phyloP scores from a whole-genome alignment of 768 basidiomycete genomes.

The Auricularia heimuer region DNA sequence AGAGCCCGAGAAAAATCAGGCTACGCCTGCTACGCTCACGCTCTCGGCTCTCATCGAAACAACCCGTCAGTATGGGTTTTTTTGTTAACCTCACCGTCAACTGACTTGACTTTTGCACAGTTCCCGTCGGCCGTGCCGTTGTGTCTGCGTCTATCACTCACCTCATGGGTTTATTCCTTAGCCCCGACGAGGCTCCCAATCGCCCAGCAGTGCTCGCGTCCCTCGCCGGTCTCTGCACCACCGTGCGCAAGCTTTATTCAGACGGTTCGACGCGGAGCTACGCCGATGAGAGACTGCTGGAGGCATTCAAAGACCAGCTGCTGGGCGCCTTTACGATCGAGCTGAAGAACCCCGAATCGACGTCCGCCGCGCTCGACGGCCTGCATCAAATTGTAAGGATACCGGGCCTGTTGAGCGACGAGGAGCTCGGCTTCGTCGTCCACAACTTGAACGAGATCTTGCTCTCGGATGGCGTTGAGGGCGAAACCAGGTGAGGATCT shows the following conservation, averaged over 20 bases:
- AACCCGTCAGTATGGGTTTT: conserved; percentile 46
- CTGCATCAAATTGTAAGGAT: conserved; percentile 61
- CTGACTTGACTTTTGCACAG: neutral
- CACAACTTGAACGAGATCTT: conserved; percentile 66
- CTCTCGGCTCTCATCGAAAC: conserved; percentile 69
- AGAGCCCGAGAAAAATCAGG: conserved; percentile 91
- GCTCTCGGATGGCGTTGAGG: conserved; percentile 39
- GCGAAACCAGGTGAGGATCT: conserved; percentile 43
- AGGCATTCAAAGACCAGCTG: conserved; percentile 65
- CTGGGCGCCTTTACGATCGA: conserved; percentile 55
- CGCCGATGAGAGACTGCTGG: conserved; percentile 30
- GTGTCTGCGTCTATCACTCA: conserved; percentile 59
- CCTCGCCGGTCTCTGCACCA: conserved; percentile 30
- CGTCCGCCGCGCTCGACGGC: conserved; percentile 52
- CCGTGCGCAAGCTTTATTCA: conserved; percentile 46
- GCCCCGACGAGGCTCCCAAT: conserved; percentile 57
- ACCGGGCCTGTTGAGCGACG: conserved; percentile 47
- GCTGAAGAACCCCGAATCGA: conserved; percentile 39
- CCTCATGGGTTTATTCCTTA: conserved; percentile 64
- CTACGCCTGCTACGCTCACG: conserved; percentile 77
- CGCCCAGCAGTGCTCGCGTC: conserved; percentile 58
- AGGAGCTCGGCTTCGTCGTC: conserved; percentile 73
- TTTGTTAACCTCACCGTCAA: neutral
- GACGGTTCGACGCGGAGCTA: conserved; percentile 37
- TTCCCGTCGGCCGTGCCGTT: conserved; percentile 2